A percentile compares a stretch with the other conserved stretches of the same genome.
phyloP scores from a whole-genome alignment of 2,329 filamentous ascomycete genomes.

The Cordyceps cicadae region DNA sequence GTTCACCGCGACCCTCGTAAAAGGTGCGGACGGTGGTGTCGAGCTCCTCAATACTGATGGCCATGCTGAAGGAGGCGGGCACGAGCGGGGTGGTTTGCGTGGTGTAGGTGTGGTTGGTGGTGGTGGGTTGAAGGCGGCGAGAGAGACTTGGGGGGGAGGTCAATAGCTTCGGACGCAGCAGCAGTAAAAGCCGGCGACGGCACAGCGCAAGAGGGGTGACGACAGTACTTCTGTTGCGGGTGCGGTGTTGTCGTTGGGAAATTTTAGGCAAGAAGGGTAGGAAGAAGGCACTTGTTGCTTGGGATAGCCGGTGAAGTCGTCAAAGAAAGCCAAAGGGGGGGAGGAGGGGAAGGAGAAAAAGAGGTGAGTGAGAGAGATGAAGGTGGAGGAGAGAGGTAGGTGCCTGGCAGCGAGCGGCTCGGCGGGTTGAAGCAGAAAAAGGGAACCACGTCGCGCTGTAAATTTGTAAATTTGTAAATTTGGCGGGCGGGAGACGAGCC shows the following conservation, averaged over 20 bases:
- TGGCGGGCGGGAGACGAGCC: not conserved
- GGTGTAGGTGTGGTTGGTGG: conserved; percentile 2
- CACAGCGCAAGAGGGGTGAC: conserved; percentile 18
- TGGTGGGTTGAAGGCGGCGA: conserved; percentile 16
- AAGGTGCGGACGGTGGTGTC: conserved; percentile 94
- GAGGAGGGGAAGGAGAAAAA: conserved; percentile 15
- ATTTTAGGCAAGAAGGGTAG: not conserved
- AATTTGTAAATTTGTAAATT: not conserved
- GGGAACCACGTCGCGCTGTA: not conserved
- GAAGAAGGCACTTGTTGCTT: not conserved
- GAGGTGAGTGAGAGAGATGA: conserved; percentile 12
- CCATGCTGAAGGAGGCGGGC: conserved; percentile 42
- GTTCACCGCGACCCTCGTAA: conserved; percentile 91
- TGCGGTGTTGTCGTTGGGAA: not conserved
- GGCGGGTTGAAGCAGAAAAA: not conserved
- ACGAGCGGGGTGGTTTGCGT: conserved; percentile 18
- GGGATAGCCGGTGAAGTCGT: not conserved
- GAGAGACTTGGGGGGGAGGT: conserved; percentile 7
- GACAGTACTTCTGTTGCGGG: conserved; percentile 16
- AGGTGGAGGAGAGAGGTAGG: conserved; percentile 7
- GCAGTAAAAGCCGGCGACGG: conserved; percentile 17
- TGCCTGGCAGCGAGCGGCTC: conserved; percentile 9
- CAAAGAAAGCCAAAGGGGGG: not conserved
- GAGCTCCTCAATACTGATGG: conserved; percentile 80
- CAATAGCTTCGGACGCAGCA: conserved; percentile 11